Evolutionary conservation across 495 filamentous ascomycete species (phyloP), one percentile per base, ranked within the genome.

Genomic region (Xanthoparmelia taractica): DNA sequence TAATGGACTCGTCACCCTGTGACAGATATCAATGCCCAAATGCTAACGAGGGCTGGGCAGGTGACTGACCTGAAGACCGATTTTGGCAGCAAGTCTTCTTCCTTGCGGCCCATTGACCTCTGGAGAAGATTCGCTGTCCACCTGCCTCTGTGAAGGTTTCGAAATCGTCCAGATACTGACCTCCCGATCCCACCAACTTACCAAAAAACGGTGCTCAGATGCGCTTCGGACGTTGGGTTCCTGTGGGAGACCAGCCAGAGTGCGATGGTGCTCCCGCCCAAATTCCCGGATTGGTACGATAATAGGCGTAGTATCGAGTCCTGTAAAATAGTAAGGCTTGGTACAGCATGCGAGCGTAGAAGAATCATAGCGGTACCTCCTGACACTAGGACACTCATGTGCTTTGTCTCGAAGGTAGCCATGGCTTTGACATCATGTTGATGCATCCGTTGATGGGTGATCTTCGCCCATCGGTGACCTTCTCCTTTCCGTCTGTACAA

Each of bases 371-470:
- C 12, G 34, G 10, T 79, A 94, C 91, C 94, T 83, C 94, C 94
- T 65, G 94, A 96, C 18, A 92, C 91, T 12, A 95, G 78, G 47
- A 97, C 82, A 67, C 91, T 97, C 70, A 96, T 82, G 47, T 82
- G 82, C 60, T 83, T 87, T 23, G 86, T 85, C 73, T 97, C 92
- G 60, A 90, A 97, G 20, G 89, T 84, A 57, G 92, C 91, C 83
- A 99, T 90, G 18, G 92, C 84, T 75, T 97, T 96, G 66, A 97
- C 91, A 78, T 99, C 94, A 71, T 97, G 91, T 18, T 81, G 82
- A 69, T 99, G 95, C 69, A 89, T 89, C 70, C 91, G 80, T 62
- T 86, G 78, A 68, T 96, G 90, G 66, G 83, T 85, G n/a, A 89
- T 76, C 75, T 94, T 91, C 17, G 83, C 85, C 95, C 95, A 97